Evolutionary conservation across 768 basidiomycete species (phyloP), one percentile per base, ranked within the genome.

Genomic region (Amanita brunnescens): DNA sequence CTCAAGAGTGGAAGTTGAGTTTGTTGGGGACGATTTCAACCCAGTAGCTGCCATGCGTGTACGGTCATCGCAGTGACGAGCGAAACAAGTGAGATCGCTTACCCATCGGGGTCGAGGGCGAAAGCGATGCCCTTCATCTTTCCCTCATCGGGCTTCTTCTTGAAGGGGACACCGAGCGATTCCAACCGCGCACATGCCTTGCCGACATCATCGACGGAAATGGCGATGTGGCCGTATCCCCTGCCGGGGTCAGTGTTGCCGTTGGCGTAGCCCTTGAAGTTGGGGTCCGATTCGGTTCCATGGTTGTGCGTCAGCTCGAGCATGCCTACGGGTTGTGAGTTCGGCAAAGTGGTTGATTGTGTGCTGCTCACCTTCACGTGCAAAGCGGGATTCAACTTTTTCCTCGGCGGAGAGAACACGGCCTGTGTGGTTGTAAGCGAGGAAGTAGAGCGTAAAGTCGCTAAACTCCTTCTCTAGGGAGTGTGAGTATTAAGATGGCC

Each of bases 301-400:
- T 92, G 89, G 72, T 93, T 91, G 70, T 87, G 83, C 1, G 87
- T 91, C 44, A 92, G 75, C 64, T 94, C 90, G 53, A 92, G 78
- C 57, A 93, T 68, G 48, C 83, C 86, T 87, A 57, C 23, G 35
- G 40, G 23, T 53, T 35, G 21, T 16, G 14, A 16, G 33, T 43
- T 18, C 46, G 53, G 18, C 3, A 47, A 1, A 9, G 12, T 21
- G 33, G 44, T 12, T 24, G 30, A 41, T 5, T 43, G 20, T 47
- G n/a, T 47, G 14, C 23, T 7, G 13, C 55, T 50, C 55, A 80
- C 89, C 91, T 76, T 92, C 85, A 44, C 90, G 79, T 42, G 71
- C 59, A 60, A 79, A 79, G 21, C 70, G 68, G 40, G 70, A 62
- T n/a, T 60, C 62, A 16, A 69, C 62, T 59, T 75, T 80, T 18